Base-by-base conservation (phyloP, 1,284 basidiomycete genomes). In the Anthracocystis walkeri region DNA sequence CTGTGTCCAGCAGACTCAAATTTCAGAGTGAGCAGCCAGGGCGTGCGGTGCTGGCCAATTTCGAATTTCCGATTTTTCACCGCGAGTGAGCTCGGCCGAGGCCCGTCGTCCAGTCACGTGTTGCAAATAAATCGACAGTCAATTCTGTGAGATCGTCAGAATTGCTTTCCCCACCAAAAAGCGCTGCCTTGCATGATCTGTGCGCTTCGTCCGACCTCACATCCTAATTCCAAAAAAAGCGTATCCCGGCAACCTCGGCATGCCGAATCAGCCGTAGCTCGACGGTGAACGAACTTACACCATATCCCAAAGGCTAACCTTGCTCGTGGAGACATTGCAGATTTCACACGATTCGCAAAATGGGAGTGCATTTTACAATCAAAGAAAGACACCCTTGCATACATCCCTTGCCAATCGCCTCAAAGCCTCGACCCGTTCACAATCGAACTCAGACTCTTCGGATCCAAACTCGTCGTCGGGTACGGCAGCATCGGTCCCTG, bases 401-500 rank as follows among this genome's bases (percentile, higher is more conserved):
- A 16, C n/a, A 41, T 27, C 23, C 42, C 21, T 44, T n/a, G n/a
- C n/a, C n/a, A n/a, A n/a, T n/a, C n/a, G 42, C 1, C 5, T 33
- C 27, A 78, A 4, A 76, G 59, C 20, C 73, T 53, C 1, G 72
- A 76, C 4, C 79, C 82, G 12, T 62, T 65, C 33, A 83, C 69
- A 29, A 83, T 59, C 8, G 50, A 48, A 51, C 68, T 75, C 61
- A 83, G 55, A 12, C 63, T 63, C 58, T 78, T 59, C 12, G 78
- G 77, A 58, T 84, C 80, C 27, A 84, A 58, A 18, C 53, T 60
- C 14, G 65, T 73, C 20, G 79, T 77, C 4, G 83, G 83, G 46
- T 84, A 84, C 7, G 83, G 83, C 41, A 84, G 62, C 76, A 78
- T 78, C 11, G 79, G 77, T 0, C 77, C 79, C 18, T 71, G 71